A percentile compares a stretch with the other conserved stretches of the same genome.
phyloP scores from a whole-genome alignment of 2,329 filamentous ascomycete genomes.

The Talaromyces sp. region DNA sequence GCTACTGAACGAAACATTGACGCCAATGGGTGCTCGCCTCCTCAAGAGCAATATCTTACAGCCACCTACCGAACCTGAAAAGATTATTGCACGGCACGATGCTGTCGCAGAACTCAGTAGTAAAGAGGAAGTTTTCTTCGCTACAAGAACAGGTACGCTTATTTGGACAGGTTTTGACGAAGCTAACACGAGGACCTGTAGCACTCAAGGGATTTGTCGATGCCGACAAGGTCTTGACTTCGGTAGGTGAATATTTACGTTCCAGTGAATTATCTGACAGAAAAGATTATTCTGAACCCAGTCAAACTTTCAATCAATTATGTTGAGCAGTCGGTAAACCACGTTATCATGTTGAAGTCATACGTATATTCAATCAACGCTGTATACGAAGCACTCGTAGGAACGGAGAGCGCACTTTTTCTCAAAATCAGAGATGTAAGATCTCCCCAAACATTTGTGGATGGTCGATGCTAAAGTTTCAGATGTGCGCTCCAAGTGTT shows the following conservation, averaged over 20 bases:
- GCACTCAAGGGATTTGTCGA: slow-evolving; percentile 72
- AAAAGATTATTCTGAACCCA: slow-evolving; percentile 70
- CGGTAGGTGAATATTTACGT: slow-evolving; percentile 44
- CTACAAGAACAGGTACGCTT: slow-evolving; percentile 60
- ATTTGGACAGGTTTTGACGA: neutral
- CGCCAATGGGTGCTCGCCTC: slow-evolving; percentile 81
- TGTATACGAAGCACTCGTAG: slow-evolving; percentile 62
- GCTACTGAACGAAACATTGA: slow-evolving; percentile 75
- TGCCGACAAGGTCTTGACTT: slow-evolving; percentile 72
- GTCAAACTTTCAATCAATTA: slow-evolving; percentile 60
- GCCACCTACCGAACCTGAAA: slow-evolving; percentile 67
- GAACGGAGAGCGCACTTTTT: slow-evolving; percentile 61
- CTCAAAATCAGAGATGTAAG: slow-evolving; percentile 58
- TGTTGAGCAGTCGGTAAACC: slow-evolving; percentile 77
- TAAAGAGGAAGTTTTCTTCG: slow-evolving; percentile 80
- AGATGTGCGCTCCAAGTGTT: slow-evolving; percentile 61
- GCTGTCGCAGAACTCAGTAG: slow-evolving; percentile 75
- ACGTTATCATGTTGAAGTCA: slow-evolving; percentile 79
- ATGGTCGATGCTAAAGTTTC: slow-evolving; percentile 4
- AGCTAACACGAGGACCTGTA: slow-evolving; percentile 24
- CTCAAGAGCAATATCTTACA: slow-evolving; percentile 84
- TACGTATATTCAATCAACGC: slow-evolving; percentile 66
- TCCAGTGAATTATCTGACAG: slow-evolving; percentile 11
- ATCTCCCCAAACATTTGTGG: neutral
- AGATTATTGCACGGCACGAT: slow-evolving; percentile 69